phyloP scores from a whole-genome alignment of 2,329 filamentous ascomycete species.

The Madurella mycetomatis region DNA sequence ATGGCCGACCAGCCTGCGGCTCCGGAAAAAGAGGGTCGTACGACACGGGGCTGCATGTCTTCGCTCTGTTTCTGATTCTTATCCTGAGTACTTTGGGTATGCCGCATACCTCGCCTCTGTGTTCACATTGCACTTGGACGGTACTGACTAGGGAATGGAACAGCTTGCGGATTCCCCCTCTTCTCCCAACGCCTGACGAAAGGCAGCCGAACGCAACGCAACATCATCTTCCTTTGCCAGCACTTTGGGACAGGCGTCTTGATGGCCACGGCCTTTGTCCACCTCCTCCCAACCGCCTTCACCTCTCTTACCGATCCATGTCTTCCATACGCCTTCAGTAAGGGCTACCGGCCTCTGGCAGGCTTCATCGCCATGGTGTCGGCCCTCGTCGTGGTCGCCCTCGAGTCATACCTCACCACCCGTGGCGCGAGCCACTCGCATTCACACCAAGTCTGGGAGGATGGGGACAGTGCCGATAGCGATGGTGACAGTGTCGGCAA shows the following conservation, averaged over 20 bases:
- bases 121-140: slow-evolving; percentile 9
- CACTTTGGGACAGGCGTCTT: slow-evolving; percentile 80
- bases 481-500: slow-evolving; percentile 11
- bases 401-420: slow-evolving; percentile 86
- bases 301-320: slow-evolving; percentile 63
- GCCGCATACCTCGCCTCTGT: slow-evolving; percentile 16
- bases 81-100: slow-evolving; percentile 54
- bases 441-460: slow-evolving; percentile 50
- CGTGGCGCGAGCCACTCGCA: slow-evolving; percentile 59
- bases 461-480: slow-evolving; percentile 38
- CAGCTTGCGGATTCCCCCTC: slow-evolving; percentile 63
- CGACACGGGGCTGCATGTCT: slow-evolving; percentile 63
- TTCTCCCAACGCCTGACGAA: slow-evolving; percentile 56
- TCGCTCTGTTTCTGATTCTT: slow-evolving; percentile 64
- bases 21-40: slow-evolving; percentile 52
- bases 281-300: slow-evolving; percentile 67
- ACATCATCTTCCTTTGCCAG: slow-evolving; percentile 61
- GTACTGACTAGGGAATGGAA: slow-evolving; percentile 1
- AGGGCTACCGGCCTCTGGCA: slow-evolving; percentile 73
- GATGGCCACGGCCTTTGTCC: slow-evolving; percentile 82
- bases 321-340: slow-evolving; percentile 73
- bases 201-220: slow-evolving; percentile 51
- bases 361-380: slow-evolving; percentile 78
- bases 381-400: slow-evolving; percentile 73
- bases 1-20: slow-evolving; percentile 47